These are phyloP conservation scores for Aschersonia sp. DNA, from an alignment of 2,329 filamentous ascomycete species.

Conservation along the genomic window DNA sequence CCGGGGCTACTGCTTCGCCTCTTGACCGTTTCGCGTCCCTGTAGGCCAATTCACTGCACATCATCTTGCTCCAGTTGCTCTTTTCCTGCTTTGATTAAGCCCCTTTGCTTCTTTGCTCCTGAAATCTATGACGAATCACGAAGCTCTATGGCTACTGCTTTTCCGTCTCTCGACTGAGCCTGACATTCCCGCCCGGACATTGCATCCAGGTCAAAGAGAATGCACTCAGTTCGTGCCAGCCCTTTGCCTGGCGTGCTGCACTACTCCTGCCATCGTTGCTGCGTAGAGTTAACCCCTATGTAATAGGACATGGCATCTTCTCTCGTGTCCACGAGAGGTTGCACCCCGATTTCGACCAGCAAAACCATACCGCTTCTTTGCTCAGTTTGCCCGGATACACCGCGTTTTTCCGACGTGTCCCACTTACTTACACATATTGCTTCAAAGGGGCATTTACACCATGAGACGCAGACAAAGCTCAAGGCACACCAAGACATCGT, in stretches of 20 bases:
- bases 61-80: conserved; percentile 10
- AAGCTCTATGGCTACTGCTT: conserved; percentile 12
- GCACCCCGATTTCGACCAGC: conserved; percentile 9
- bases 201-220: neutral
- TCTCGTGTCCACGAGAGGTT: conserved; percentile 8
- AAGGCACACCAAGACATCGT: conserved; percentile 50
- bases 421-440: conserved; percentile 85
- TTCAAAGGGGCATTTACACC: conserved; percentile 81
- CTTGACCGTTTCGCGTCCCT: conserved; percentile 1
- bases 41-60: conserved; percentile 3
- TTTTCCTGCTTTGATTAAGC: conserved; percentile 8
- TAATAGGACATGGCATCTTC: conserved; percentile 24
- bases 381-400: conserved; percentile 67
- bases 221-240: neutral
- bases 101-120: conserved; percentile 12
- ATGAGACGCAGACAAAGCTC: conserved; percentile 70
- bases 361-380: conserved; percentile 56
- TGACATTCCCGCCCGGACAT: neutral
- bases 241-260: conserved; percentile 1
- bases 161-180: conserved; percentile 6
- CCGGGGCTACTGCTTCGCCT: conserved; percentile 1
- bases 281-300: conserved; percentile 3
- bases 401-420: conserved; percentile 76
- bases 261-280: conserved; percentile 5
- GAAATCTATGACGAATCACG: conserved; percentile 1